Evolutionary conservation across 2,329 filamentous ascomycete species (phyloP).

Genomic region (Calycina herbarum): DNA sequence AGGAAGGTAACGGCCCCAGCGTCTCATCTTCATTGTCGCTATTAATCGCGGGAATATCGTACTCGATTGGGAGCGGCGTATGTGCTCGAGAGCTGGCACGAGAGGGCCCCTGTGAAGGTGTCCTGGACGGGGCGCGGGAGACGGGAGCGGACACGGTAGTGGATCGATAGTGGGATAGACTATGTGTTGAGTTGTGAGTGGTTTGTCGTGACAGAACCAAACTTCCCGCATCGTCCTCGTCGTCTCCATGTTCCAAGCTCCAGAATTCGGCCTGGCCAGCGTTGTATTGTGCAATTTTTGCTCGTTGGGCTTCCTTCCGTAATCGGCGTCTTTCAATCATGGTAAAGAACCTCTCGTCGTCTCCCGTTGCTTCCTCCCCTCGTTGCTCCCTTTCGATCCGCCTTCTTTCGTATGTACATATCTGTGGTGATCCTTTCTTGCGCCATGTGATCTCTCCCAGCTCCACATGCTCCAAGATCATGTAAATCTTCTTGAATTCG

Average conservation of each 20-base stretch:
- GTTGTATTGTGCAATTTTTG: slow-evolving; percentile 52
- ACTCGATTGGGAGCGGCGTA: slow-evolving; percentile 40
- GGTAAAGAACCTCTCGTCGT: slow-evolving; percentile 60
- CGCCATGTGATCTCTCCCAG: slow-evolving; percentile 94
- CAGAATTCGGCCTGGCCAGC: slow-evolving; percentile 64
- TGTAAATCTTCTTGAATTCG: slow-evolving; percentile 95
- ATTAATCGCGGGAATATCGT: slow-evolving; percentile 39
- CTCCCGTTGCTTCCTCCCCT: slow-evolving; percentile 52
- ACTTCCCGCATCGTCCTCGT: slow-evolving; percentile 45
- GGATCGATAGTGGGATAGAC: slow-evolving; percentile 25
- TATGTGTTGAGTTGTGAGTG: slow-evolving; percentile 33
- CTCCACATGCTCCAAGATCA: slow-evolving; percentile 93
- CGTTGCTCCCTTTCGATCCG: slow-evolving; percentile 73
- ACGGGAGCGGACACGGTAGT: slow-evolving; percentile 32
- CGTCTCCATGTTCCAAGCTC: slow-evolving; percentile 79
- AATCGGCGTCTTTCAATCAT: slow-evolving; percentile 59
- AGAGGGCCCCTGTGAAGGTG: slow-evolving; percentile 33
- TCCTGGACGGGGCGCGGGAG: slow-evolving; percentile 32
- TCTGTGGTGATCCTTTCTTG: slow-evolving; percentile 79
- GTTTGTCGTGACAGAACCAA: slow-evolving; percentile 35
- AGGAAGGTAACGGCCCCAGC: slow-evolving; percentile 46
- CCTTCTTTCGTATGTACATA: slow-evolving; percentile 79
- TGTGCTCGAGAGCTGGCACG: slow-evolving; percentile 36
- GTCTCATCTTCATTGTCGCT: slow-evolving; percentile 57
- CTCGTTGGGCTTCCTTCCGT: slow-evolving; percentile 57